Evolutionary conservation across 352 stramenopile genomes (phyloP), one percentile per base, ranked within the genome.

Genomic region (Saprolegnia diclina): DNA sequence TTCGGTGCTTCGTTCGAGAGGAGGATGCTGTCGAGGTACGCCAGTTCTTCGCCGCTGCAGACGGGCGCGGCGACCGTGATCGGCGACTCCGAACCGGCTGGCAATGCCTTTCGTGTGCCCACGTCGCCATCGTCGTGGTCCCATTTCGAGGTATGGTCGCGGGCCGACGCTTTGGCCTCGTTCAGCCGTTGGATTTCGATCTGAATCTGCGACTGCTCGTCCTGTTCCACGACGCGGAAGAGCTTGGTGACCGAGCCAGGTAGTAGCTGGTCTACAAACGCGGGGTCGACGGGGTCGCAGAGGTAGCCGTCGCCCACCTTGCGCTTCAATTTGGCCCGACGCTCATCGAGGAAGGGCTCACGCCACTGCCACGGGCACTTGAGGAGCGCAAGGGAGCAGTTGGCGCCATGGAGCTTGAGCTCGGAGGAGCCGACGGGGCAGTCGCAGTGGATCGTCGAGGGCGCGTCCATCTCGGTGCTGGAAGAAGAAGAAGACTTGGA

Each of bases 331-430:
- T 79, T 90, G 56, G 86, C 84, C 59, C 76, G 86, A 68, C 88
- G 89, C 67, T 91, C 86, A 61, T 92, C 86, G 57, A 94, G 73
- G 73, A 94, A 94, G 14, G 85, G 83, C 71, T 90, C 78, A 35
- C 86, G 86, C 86, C 86, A 94, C 64, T 94, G 86, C 86, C 86
- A 94, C 26, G 86, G 86, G 54, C 86, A 94, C 75, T 94, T 94
- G 79, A 94, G 88, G 73, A 94, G 92, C 48, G 86, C 82, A 71
- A 66, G 40, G 7, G 57, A 66, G 57, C 57, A 66, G 42, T 66
- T 66, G 57, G 57, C 57, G 37, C 57, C 57, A 40, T 66, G 57
- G 40, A 66, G 21, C 44, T 66, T 66, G 42, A 55, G 38, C 10
- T 66, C 57, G 10, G 48, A 40, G 19, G 57, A 21, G 5, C 19